phyloP scores from a whole-genome alignment of 352 stramenopile genomes.

The Pythium diclinum region DNA sequence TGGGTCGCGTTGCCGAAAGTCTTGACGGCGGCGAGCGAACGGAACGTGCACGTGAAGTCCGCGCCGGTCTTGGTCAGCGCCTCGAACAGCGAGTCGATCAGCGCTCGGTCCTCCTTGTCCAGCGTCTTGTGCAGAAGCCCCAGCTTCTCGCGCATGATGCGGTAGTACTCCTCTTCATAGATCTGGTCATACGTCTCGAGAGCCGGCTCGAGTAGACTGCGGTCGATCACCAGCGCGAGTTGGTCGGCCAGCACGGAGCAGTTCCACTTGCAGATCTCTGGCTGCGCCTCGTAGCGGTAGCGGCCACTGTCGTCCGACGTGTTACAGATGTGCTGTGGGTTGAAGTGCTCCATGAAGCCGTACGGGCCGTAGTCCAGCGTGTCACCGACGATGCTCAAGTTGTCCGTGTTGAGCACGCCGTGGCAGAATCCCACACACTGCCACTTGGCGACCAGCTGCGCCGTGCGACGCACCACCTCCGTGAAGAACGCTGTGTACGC shows the following conservation, averaged over 20 bases:
- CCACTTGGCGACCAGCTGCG: constrained; percentile 79
- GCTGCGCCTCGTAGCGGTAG: constrained; percentile 82
- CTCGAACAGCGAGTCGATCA: constrained; percentile 55
- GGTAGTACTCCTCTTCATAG: constrained; percentile 58
- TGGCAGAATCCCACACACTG: constrained; percentile 89
- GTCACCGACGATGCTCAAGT: constrained; percentile 89
- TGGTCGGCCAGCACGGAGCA: constrained; percentile 65
- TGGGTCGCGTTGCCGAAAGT: constrained; percentile 36
- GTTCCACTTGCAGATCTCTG: constrained; percentile 88
- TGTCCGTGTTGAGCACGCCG: constrained; percentile 92
- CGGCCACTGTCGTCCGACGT: constrained; percentile 75
- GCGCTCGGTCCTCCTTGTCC: constrained; percentile 33
- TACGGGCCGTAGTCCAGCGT: constrained; percentile 93
- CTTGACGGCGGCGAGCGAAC: constrained; percentile 45
- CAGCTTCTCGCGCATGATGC: constrained; percentile 65
- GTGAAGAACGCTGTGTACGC: constrained; percentile 52
- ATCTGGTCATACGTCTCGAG: constrained; percentile 40
- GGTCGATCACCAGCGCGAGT: constrained; percentile 45
- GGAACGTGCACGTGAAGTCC: constrained; percentile 81
- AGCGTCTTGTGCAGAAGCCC: constrained; percentile 42
- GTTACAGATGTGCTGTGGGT: constrained; percentile 79
- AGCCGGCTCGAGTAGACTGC: constrained; percentile 28
- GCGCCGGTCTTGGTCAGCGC: constrained; percentile 58
- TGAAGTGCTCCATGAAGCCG: constrained; percentile 91
- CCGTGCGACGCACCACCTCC: constrained; percentile 70